phyloP scores from a whole-genome alignment of 805 yeast genomes.

The Yamadazyma philogaea region DNA sequence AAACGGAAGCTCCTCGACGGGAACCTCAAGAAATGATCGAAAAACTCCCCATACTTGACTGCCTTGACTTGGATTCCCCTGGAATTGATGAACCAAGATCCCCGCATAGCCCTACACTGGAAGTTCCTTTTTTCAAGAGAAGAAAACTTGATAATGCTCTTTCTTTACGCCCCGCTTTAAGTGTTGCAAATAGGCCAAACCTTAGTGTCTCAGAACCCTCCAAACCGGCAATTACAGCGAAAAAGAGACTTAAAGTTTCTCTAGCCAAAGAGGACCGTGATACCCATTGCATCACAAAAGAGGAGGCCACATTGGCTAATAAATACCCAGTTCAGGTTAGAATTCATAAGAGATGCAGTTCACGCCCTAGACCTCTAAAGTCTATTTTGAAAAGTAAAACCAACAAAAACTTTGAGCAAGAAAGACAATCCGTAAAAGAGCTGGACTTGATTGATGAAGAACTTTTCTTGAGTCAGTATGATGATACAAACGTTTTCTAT shows the following conservation, averaged over 20 bases:
- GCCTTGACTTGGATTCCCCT: neutral
- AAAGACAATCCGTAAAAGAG: conserved; percentile 15
- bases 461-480: conserved; percentile 17
- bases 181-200: neutral
- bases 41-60: neutral
- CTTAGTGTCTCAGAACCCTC: neutral
- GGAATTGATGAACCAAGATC: neutral
- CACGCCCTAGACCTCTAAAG: conserved; percentile 6
- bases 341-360: neutral
- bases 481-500: neutral
- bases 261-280: neutral
- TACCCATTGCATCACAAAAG: too few relatives aligned
- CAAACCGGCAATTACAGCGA: neutral
- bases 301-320: neutral
- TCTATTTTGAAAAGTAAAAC: conserved; percentile 26
- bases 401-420: conserved; percentile 24
- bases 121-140: neutral
- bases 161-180: neutral
- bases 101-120: neutral
- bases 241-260: neutral
- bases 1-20: neutral
- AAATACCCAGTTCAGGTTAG: neutral
- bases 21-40: neutral
- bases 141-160: neutral
- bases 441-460: conserved; percentile 19